These are phyloP conservation scores for Elsinoe necatrix DNA, from an alignment of 2,329 filamentous ascomycete genomes.

Conservation along the genomic window DNA sequence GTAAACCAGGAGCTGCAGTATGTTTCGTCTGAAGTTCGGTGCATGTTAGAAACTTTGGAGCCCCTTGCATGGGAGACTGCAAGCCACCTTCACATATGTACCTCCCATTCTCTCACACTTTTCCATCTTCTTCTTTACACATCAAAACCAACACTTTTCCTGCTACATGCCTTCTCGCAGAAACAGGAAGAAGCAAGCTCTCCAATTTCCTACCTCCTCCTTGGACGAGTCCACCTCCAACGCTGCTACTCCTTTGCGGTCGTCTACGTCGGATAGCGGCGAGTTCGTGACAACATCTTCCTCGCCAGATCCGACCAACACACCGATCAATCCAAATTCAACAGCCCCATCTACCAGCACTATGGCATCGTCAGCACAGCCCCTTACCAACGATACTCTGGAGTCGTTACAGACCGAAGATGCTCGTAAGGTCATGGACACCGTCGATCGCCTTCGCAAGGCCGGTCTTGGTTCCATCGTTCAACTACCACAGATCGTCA, in stretches of 20 bases:
- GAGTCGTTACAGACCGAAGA: conserved; percentile 36
- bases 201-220: no score
- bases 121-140: no score
- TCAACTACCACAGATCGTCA: conserved; percentile 30
- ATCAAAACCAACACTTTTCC: no score
- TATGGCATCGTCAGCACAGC: background rate
- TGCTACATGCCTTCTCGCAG: no score
- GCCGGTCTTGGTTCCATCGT: conserved; percentile 35
- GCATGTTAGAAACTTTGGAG: no score
- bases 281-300: background rate
- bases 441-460: conserved; percentile 45
- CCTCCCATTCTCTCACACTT: no score
- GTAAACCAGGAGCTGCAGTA: no score
- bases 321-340: background rate
- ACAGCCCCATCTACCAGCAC: background rate
- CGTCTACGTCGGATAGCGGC: background rate
- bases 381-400: background rate
- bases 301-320: background rate
- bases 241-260: background rate
- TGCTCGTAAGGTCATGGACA: conserved; percentile 43
- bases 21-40: no score
- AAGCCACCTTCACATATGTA: no score
- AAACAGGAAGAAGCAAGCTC: no score
- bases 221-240: background rate
- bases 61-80: no score